Evolutionary conservation across 2,329 filamentous ascomycete genomes (phyloP), one percentile per base, ranked within the genome.

Genomic region (Fusarium longipes): DNA sequence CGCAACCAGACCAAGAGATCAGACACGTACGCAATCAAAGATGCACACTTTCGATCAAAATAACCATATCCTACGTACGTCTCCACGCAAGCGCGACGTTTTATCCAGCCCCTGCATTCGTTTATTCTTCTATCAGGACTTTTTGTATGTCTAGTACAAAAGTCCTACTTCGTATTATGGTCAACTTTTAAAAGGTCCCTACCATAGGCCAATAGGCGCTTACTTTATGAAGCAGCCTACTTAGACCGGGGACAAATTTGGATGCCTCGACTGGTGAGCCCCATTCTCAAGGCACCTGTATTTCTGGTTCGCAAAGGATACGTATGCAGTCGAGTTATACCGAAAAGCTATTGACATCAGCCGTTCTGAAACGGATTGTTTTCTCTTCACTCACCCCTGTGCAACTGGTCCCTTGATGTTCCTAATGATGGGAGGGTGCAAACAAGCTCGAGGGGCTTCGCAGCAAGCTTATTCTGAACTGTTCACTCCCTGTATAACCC

Each of bases 221-320:
- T 25, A 45, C 22, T 71, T 74, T 74, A 76, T 76, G 39, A 50
- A 63, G 73, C 69, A 75, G 74, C 74, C 74, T 76, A 58, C 57
- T 32, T 33, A 48, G 63, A 50, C 68, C 44, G 38, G 65, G 60
- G 50, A 51, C 50, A 65, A 52, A 61, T 57, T 66, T 65, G 48
- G 62, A 44, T 70, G 68, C 57, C 53, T 71, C 52, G n/a, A 40
- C 33, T 54, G 39, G 38, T 40, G 27, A 69, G 38, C 54, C 54
- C 43, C 54, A 57, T 64, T 63, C 64, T 47, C 72, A 74, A 76
- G 74, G 74, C 74, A 76, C 59, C 74, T 65, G 57, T 56, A 73
- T 76, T 76, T 48, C 55, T 51, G 22, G 39, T 39, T 54, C 45
- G 50, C 54, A 64, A 57, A 60, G 69, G 58, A 63, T 71, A 73